Evolutionary conservation across 805 yeast species (phyloP).

Genomic region (Metschnikowia cerradonensis): DNA sequence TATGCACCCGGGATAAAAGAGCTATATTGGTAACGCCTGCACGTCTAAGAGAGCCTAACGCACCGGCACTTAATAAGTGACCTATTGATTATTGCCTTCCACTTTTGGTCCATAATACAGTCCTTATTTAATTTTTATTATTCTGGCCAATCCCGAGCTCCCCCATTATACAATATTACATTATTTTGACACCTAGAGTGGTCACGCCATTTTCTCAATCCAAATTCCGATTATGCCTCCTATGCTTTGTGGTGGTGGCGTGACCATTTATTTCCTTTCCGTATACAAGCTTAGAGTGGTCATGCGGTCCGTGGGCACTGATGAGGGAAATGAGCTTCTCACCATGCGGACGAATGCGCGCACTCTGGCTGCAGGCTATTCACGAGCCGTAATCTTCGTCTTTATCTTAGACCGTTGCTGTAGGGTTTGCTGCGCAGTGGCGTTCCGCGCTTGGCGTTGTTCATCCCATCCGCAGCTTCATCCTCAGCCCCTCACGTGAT

Average conservation of each 20-base stretch:
- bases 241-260: too few relatives aligned
- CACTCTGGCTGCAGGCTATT: not conserved
- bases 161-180: too few relatives aligned
- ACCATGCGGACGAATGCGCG: not conserved
- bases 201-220: too few relatives aligned
- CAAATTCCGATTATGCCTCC: too few relatives aligned
- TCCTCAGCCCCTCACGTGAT: too few relatives aligned
- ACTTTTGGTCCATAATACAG: not conserved
- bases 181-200: too few relatives aligned
- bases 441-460: not conserved
- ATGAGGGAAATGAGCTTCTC: not conserved
- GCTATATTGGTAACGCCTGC: not conserved
- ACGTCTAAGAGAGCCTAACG: conserved; percentile 1
- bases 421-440: not conserved
- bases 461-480: too few relatives aligned
- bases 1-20: too few relatives aligned
- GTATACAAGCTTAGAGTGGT: too few relatives aligned
- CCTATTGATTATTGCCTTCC: not conserved
- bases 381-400: not conserved
- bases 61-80: not conserved
- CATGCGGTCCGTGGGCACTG: not conserved
- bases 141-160: too few relatives aligned
- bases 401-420: not conserved
- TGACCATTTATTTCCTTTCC: too few relatives aligned
- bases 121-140: too few relatives aligned